Percentiles rank a stretch among this genome's conserved stretches.
These are phyloP conservation scores for Taxillus chinensis DNA, from an alignment of 164 flowering plant genomes.

Conservation along the genomic window DNA sequence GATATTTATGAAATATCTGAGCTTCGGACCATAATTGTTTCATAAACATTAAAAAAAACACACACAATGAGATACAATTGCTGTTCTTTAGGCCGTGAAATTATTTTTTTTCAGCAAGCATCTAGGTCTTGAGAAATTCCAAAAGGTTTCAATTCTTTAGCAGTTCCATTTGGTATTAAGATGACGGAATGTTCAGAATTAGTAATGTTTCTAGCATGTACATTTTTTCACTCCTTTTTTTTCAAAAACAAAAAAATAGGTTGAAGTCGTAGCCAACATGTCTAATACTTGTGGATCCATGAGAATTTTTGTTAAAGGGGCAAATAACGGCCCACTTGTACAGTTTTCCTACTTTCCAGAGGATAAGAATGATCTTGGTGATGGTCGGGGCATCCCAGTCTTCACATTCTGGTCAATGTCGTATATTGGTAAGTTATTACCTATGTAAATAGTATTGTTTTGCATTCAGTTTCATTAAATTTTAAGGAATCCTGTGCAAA, in stretches of 20 bases:
- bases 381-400: slow-evolving; percentile 64
- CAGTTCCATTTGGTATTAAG: neutral
- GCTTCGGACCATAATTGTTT: too few relatives aligned
- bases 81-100: too few relatives aligned
- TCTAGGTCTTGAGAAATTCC: neutral
- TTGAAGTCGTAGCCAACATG: slow-evolving; percentile 40
- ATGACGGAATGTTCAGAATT: neutral
- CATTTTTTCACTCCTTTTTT: slow-evolving; percentile 10
- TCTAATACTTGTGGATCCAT: slow-evolving; percentile 39
- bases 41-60: too few relatives aligned
- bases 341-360: slow-evolving; percentile 43
- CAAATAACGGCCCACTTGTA: slow-evolving; percentile 35
- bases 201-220: neutral
- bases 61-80: too few relatives aligned
- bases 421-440: slow-evolving; percentile 39
- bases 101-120: too few relatives aligned
- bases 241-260: slow-evolving; percentile 52
- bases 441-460: neutral
- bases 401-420: slow-evolving; percentile 44
- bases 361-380: slow-evolving; percentile 48
- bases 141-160: too few relatives aligned
- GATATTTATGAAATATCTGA: too few relatives aligned
- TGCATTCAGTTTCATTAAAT: too few relatives aligned
- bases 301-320: slow-evolving; percentile 49
- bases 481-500: too few relatives aligned